A percentile compares a stretch with the other conserved stretches of the same genome.
Conservation (phyloP, 1,284 basidiomycete genomes). For the Fomes fomentarius region DNA sequence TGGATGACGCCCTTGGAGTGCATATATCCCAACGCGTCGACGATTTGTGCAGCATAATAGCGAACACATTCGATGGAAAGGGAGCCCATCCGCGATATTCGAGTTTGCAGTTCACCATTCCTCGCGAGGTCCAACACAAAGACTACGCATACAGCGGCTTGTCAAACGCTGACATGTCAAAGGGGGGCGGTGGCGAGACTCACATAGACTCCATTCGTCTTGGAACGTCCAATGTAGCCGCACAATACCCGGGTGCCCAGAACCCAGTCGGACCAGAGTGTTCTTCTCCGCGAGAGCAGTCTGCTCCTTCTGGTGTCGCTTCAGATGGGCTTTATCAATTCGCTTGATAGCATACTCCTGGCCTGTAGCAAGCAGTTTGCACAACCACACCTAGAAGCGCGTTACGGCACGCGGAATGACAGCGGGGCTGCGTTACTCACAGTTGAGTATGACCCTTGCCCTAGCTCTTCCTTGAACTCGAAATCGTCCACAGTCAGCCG, state of each 20-base stretch:
- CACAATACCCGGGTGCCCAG: slow-evolving; percentile 83
- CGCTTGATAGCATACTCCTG: slow-evolving; percentile 78
- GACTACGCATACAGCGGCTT: slow-evolving; percentile 49
- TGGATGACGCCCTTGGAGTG: slow-evolving; percentile 89
- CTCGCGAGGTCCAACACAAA: slow-evolving; percentile 89
- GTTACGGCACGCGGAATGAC: slow-evolving; percentile 22
- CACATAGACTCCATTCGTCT: slow-evolving; percentile 83
- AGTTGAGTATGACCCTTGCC: slow-evolving; percentile 83
- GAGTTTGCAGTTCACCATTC: slow-evolving; percentile 89
- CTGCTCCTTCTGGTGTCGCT: slow-evolving; percentile 65
- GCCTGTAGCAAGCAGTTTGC: slow-evolving; percentile 55
- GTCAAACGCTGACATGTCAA: slow-evolving; percentile 5
- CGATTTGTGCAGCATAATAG: slow-evolving; percentile 87
- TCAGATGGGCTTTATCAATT: slow-evolving; percentile 75
- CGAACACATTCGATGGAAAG: slow-evolving; percentile 74
- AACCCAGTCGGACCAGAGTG: slow-evolving; percentile 61
- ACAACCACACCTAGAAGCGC: slow-evolving; percentile 58
- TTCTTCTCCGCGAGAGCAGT: slow-evolving; percentile 71
- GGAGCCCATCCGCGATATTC: slow-evolving; percentile 82
- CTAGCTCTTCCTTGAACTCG: slow-evolving; percentile 68
- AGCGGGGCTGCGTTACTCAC: slow-evolving; percentile 41
- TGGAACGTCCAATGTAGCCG: slow-evolving; percentile 84
- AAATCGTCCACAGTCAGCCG: slow-evolving; percentile 59
- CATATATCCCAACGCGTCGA: slow-evolving; percentile 89
- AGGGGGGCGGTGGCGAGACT: slow-evolving; percentile 35